These are phyloP conservation scores for Mallotus repandus DNA, from an alignment of 441 rosid species.

Conservation along the genomic window DNA sequence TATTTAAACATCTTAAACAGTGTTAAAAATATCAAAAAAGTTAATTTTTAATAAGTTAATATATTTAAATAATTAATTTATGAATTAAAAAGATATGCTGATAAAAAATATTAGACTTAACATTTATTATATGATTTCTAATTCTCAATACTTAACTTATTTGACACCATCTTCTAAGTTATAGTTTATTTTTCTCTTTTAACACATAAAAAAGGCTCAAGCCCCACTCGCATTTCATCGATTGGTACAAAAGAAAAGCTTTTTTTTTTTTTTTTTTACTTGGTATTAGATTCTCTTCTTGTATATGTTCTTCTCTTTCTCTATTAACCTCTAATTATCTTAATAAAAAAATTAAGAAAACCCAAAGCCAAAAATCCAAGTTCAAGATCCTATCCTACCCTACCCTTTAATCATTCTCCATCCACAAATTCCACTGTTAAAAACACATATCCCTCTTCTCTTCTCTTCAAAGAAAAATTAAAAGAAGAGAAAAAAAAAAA, in stretches of 20 bases:
- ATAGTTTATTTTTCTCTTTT: background rate
- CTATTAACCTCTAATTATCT: slow-evolving; percentile 14
- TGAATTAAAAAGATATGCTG: no score
- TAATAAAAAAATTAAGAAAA: slow-evolving; percentile 8
- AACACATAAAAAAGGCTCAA: slow-evolving; percentile 32
- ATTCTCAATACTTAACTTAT: slow-evolving; percentile 23
- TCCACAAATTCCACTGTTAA: slow-evolving; percentile 23
- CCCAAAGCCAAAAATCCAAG: slow-evolving; percentile 24
- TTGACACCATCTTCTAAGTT: background rate
- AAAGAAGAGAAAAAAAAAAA: background rate
- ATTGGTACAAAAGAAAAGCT: slow-evolving; percentile 40
- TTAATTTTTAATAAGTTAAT: no score
- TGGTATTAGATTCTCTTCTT: slow-evolving; percentile 17
- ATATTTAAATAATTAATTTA: no score
- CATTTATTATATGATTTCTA: slow-evolving; percentile 19
- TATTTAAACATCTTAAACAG: no score
- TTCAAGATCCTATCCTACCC: slow-evolving; percentile 31
- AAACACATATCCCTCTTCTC: slow-evolving; percentile 21
- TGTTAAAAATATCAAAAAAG: no score
- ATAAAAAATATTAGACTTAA: no score
- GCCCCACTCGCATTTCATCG: slow-evolving; percentile 46
- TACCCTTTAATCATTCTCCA: slow-evolving; percentile 25
- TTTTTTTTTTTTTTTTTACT: slow-evolving; percentile 25
- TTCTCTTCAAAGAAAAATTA: background rate
- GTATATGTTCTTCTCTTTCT: background rate